phyloP scores from a whole-genome alignment of 176 grass and related monocot species.

The Aegilops tauschii region DNA sequence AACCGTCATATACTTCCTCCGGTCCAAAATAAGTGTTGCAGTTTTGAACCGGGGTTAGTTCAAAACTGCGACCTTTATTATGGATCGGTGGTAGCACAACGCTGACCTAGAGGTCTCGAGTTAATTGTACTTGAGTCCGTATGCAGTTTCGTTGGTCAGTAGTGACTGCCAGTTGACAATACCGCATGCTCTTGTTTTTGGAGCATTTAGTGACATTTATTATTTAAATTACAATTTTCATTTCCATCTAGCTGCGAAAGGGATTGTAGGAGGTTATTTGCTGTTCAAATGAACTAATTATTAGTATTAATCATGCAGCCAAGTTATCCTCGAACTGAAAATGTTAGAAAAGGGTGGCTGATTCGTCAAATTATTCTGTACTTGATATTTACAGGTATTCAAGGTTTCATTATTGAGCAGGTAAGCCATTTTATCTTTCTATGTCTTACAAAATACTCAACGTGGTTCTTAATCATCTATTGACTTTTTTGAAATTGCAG shows the following conservation, averaged over 20 bases:
- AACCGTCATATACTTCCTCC: not conserved
- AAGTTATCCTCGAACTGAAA: constrained; percentile 69
- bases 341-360: constrained; percentile 87
- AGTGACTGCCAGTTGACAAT: not conserved
- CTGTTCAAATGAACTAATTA: constrained; percentile 14
- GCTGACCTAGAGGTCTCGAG: not conserved
- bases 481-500: constrained; percentile 47
- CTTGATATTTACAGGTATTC: constrained; percentile 87
- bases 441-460: constrained; percentile 7
- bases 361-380: constrained; percentile 84
- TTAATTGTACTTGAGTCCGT: not conserved
- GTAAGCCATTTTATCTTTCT: constrained; percentile 45
- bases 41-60: too few relatives aligned
- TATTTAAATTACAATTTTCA: not conserved
- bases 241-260: constrained; percentile 4
- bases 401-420: constrained; percentile 97
- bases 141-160: not conserved
- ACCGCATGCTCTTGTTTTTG: not conserved
- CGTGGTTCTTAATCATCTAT: constrained; percentile 6
- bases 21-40: too few relatives aligned
- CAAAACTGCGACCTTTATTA: too few relatives aligned
- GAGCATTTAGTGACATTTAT: not conserved
- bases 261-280: not conserved
- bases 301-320: constrained; percentile 45
- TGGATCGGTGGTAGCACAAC: too few relatives aligned